Base-by-base conservation (phyloP, 108 stramenopile genomes). In the Cyclotella choctawhatcheeana region DNA sequence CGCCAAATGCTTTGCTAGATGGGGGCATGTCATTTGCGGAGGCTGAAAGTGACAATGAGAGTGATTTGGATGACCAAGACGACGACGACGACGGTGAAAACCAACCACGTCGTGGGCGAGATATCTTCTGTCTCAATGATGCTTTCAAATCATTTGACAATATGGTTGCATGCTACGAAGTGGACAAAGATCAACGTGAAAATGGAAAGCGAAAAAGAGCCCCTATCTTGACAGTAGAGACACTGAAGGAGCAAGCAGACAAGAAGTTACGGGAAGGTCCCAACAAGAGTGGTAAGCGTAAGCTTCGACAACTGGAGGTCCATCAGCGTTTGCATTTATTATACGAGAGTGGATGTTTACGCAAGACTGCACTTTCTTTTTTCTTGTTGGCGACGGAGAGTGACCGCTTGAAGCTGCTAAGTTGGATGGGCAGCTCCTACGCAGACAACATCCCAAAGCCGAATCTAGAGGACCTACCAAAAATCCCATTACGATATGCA, bases 351-450 rank as follows among this genome's bases (percentile, higher is more conserved):
- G 53, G 35, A 8, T 5, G 24, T 2, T 52, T 67, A 10, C 32
- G 51, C 3, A 67, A 67, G 21, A 24, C 21, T 20, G 2, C 24
- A 14, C 52, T 67, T 2, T 53, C 67, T 2, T 55, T 53, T 34
- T 67, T 53, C 22, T 50, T 67, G 6, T 31, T 67, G 26, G 32
- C 21, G 5, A 55, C 67, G 3, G 22, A 5, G 5, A 33, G 54
- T 16, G 50, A 34, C 10, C 50, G 67, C 2, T 10, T 20, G 34
- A 53, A 30, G 2, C 16, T 67, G 21, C 35, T 67, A 2, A 33
- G 22, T 6, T 67, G 67, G 67, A 67, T 67, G 67, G 67, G 67
- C 4, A 67, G 67, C 24, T 26, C n/a, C 27, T 26, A 53, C 18
- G 52, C 52, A 6, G 17, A 21, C 17, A 5, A 33, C 25, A 8